Evolutionary conservation across 176 grass and related monocot species (phyloP).

Genomic region (Aegilops sharonensis): DNA sequence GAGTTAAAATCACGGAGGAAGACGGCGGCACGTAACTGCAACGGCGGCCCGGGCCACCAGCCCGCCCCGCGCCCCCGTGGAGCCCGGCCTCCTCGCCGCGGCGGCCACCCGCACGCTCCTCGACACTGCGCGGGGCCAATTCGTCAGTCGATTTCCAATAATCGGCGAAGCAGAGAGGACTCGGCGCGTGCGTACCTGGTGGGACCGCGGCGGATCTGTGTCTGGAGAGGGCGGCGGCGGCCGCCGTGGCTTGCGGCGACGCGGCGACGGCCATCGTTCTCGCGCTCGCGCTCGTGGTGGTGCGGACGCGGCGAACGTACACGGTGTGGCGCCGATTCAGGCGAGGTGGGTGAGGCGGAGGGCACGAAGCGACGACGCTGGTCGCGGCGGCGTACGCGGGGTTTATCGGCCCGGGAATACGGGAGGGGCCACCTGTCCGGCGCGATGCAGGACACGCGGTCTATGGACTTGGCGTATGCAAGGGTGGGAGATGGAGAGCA

Average conservation of each 20-base stretch:
- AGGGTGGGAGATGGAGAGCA: no score
- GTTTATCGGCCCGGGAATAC: background rate
- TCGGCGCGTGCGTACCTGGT: background rate
- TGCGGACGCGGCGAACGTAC: background rate
- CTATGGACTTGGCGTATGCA: background rate
- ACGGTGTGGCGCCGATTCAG: no score
- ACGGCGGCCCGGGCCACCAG: slow-evolving; percentile 24
- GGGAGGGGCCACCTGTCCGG: background rate
- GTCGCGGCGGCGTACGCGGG: background rate
- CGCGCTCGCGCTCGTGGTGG: background rate
- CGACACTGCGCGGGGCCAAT: background rate
- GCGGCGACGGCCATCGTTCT: slow-evolving; percentile 31
- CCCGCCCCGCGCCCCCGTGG: slow-evolving; percentile 19
- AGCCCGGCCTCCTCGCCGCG: background rate
- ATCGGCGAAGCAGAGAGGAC: no score
- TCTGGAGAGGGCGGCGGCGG: background rate
- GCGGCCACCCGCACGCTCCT: slow-evolving; percentile 28
- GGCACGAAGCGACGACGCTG: background rate
- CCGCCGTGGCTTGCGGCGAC: slow-evolving; percentile 24
- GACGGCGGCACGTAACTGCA: slow-evolving; percentile 24
- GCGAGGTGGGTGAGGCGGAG: slow-evolving; percentile 27
- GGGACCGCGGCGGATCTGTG: slow-evolving; percentile 21
- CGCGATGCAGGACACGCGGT: background rate
- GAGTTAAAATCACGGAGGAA: background rate
- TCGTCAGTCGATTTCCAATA: no score